A percentile compares a stretch with the other conserved stretches of the same genome.
Evolutionary conservation across 2,329 filamentous ascomycete species (phyloP).

Genomic region (Alternaria longipes): DNA sequence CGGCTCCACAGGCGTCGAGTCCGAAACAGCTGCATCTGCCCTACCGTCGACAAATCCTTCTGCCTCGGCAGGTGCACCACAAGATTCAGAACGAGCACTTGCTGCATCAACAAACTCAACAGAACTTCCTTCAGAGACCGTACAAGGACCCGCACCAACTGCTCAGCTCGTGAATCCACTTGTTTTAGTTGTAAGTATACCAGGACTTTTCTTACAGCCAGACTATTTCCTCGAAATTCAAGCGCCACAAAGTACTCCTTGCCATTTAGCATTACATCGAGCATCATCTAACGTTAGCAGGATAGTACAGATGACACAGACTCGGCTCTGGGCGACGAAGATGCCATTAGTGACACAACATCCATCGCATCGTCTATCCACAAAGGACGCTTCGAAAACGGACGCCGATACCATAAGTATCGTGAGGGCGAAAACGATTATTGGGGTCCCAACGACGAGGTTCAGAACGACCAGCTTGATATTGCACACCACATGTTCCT

Average conservation of each 20-base stretch:
- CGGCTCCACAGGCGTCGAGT: not conserved
- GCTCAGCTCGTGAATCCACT: slow-evolving; percentile 23
- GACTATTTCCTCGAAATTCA: not conserved
- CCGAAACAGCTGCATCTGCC: not conserved
- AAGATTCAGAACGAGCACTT: not conserved
- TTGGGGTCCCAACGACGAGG: slow-evolving; percentile 44
- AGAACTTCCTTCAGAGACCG: slow-evolving; percentile 5
- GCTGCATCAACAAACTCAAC: not conserved
- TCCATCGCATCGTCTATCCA: slow-evolving; percentile 44
- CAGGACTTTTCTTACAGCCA: not conserved
- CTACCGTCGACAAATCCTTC: not conserved
- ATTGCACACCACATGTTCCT: slow-evolving; percentile 42
- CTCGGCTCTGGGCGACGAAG: slow-evolving; percentile 22
- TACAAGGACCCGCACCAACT: slow-evolving; percentile 12
- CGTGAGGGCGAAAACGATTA: slow-evolving; percentile 44
- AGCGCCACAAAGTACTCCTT: not conserved
- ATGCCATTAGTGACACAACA: slow-evolving; percentile 38
- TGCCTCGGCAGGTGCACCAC: not conserved
- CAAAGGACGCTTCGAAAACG: slow-evolving; percentile 44
- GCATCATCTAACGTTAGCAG: not conserved
- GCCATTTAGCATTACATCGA: not conserved
- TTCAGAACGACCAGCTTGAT: slow-evolving; percentile 40
- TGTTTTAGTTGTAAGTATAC: slow-evolving; percentile 19
- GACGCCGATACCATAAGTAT: slow-evolving; percentile 46
- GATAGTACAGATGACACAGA: slow-evolving; percentile 31